A percentile compares a stretch with the other conserved stretches of the same genome.
Evolutionary conservation across 257 asterid species (phyloP).

Genomic region (Phtheirospermum japonicum): DNA sequence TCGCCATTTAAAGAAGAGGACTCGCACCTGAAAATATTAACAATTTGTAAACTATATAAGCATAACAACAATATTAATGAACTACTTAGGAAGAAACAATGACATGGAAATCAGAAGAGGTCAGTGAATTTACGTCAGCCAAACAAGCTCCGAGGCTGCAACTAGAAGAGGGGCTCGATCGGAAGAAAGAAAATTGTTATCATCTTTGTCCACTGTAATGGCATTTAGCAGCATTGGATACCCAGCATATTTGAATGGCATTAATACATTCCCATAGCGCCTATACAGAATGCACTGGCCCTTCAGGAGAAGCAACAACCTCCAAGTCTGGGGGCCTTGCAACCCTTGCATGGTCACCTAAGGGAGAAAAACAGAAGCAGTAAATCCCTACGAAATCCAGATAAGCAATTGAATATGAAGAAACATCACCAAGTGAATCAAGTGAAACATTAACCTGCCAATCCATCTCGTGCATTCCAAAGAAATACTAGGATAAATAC

Average conservation of each 20-base stretch:
- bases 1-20: slow-evolving; percentile 95
- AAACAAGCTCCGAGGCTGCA: slow-evolving; percentile 95
- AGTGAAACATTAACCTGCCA: slow-evolving; percentile 19
- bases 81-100: slow-evolving; percentile 16
- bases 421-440: slow-evolving; percentile 4
- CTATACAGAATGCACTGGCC: slow-evolving; percentile 95
- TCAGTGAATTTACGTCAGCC: slow-evolving; percentile 73
- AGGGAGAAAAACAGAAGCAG: slow-evolving; percentile 25
- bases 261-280: slow-evolving; percentile 77
- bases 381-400: slow-evolving; percentile 17
- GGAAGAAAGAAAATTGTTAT: slow-evolving; percentile 84
- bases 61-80: slow-evolving; percentile 10
- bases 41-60: slow-evolving; percentile 18
- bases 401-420: slow-evolving; percentile 13
- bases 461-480: slow-evolving; percentile 5
- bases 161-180: slow-evolving; percentile 88
- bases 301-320: slow-evolving; percentile 79
- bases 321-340: slow-evolving; percentile 97
- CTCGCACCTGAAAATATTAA: slow-evolving; percentile 56
- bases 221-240: slow-evolving; percentile 96
- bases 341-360: slow-evolving; percentile 98
- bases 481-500: slow-evolving; percentile 12
- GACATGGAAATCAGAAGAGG: slow-evolving; percentile 11
- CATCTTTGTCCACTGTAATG: slow-evolving; percentile 84
- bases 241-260: slow-evolving; percentile 97